Evolutionary conservation across 768 basidiomycete species (phyloP).

Genomic region (Lactarius tabidus): DNA sequence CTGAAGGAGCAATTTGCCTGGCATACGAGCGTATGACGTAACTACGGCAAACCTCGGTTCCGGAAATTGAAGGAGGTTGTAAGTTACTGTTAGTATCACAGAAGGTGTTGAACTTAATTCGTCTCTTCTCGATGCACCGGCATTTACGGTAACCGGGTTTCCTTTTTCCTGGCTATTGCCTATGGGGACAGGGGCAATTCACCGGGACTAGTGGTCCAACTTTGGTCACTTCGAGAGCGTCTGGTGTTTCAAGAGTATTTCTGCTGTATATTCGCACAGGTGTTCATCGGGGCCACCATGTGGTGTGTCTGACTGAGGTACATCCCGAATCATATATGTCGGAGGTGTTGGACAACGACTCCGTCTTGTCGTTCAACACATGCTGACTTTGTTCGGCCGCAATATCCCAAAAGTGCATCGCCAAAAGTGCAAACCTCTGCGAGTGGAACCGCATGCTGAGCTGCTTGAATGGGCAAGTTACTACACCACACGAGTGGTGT

Average conservation of each 20-base stretch:
- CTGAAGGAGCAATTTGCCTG: too few relatives aligned
- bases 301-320: not conserved
- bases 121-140: not conserved
- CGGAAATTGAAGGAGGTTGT: not conserved
- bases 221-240: not conserved
- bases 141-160: not conserved
- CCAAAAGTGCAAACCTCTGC: not conserved
- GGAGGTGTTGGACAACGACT: not conserved
- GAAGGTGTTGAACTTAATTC: not conserved
- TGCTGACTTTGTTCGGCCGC: not conserved
- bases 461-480: not conserved
- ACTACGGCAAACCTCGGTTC: not conserved
- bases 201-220: not conserved
- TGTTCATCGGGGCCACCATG: not conserved
- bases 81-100: not conserved
- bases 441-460: not conserved
- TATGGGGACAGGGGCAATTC: not conserved
- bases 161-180: not conserved
- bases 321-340: not conserved
- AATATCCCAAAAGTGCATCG: not conserved
- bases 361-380: not conserved
- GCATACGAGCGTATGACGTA: not conserved
- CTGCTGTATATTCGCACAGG: not conserved
- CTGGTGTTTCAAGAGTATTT: not conserved
- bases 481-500: not conserved